Evolutionary conservation across 192 early-diverging fungal species (phyloP).

Genomic region (Rhizoclosmatium globosum): DNA sequence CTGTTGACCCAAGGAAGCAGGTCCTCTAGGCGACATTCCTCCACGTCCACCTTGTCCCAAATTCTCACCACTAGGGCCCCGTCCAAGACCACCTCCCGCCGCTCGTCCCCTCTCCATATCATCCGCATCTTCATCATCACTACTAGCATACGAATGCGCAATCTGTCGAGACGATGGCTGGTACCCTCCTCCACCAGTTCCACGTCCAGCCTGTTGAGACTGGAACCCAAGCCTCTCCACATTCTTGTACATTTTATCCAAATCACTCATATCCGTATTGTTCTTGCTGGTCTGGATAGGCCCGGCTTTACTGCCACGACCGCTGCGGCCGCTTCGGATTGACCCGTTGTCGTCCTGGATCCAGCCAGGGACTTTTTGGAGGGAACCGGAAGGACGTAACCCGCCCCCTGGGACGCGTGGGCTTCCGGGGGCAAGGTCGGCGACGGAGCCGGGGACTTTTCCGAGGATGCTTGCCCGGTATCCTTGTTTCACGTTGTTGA

Average conservation of each 20-base stretch:
- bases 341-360: background rate
- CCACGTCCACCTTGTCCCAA: background rate
- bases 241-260: conserved; percentile 14
- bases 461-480: conserved; percentile 3
- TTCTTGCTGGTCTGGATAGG: background rate
- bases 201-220: background rate
- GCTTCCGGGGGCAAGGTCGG: background rate
- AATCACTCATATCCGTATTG: conserved; percentile 23
- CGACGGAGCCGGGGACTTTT: background rate
- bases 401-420: background rate
- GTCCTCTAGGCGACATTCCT: background rate
- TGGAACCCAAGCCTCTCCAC: conserved; percentile 12
- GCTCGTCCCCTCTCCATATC: background rate
- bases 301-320: background rate
- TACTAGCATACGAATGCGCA: background rate
- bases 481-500: conserved; percentile 3
- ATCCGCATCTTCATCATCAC: conserved; percentile 20
- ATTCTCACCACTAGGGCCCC: background rate
- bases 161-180: background rate
- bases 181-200: background rate
- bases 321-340: background rate
- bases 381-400: background rate
- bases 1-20: background rate
- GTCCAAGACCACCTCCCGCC: background rate
- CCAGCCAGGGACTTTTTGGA: background rate